Percentiles rank a stretch among this genome's conserved stretches.
phyloP scores from a whole-genome alignment of 2,329 filamentous ascomycete species.

The Sclerotiophoma versabilis region DNA sequence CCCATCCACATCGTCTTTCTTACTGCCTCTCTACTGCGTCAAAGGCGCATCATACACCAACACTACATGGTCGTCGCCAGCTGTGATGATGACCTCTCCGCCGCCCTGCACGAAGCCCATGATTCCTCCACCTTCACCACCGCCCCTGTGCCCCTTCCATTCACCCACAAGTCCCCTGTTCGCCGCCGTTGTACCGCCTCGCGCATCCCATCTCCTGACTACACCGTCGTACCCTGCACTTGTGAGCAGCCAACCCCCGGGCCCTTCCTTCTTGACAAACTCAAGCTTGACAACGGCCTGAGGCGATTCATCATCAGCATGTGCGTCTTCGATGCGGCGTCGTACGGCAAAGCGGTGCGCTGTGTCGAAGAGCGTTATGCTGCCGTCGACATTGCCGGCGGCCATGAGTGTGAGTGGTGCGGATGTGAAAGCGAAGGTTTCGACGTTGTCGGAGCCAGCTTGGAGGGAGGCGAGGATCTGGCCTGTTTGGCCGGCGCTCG shows the following conservation, averaged over 20 bases:
- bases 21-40: conserved; percentile 1
- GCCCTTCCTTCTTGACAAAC: conserved; percentile 67
- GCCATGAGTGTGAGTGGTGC: conserved; percentile 67
- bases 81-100: conserved; percentile 81
- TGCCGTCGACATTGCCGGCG: conserved; percentile 69
- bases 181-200: conserved; percentile 71
- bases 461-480: conserved; percentile 84
- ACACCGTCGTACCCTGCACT: conserved; percentile 92
- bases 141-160: conserved; percentile 88
- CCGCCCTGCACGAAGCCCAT: conserved; percentile 86
- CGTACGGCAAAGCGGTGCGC: conserved; percentile 87
- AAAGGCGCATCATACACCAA: conserved; percentile 38
- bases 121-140: conserved; percentile 86
- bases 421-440: conserved; percentile 73
- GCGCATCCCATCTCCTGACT: conserved; percentile 84
- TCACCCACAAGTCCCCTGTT: conserved; percentile 78
- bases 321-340: conserved; percentile 79
- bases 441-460: conserved; percentile 79
- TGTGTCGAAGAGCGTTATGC: conserved; percentile 85
- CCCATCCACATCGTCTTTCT: too few relatives aligned
- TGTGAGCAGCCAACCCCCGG: conserved; percentile 74
- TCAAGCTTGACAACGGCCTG: conserved; percentile 92
- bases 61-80: conserved; percentile 75
- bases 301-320: conserved; percentile 75
- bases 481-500: conserved; percentile 62